Base-by-base conservation (phyloP, 108 stramenopile genomes). In the Parmales sp. region DNA sequence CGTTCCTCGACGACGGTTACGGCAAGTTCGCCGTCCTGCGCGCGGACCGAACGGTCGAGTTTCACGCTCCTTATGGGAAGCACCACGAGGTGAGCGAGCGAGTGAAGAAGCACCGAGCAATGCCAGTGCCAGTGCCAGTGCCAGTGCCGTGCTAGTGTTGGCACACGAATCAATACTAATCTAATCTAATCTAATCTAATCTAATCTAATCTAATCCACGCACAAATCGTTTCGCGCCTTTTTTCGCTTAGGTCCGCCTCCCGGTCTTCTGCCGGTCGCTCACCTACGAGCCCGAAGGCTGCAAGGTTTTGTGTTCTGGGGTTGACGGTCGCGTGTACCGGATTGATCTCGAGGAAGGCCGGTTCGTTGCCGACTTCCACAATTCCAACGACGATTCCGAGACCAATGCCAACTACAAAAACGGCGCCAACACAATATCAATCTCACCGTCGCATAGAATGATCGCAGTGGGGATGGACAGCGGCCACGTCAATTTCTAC, bases 11-110 rank as follows among this genome's bases (percentile, higher is more conserved):
- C 13, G 90, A 92, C 34, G 95, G 94, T 72, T 97, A 88, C 70
- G 92, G 94, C 39, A 99, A 98, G 80, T 68, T 99, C 45, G 96
- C 84, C 23, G 81, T 99, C 38, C 76, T 99, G 29, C 79, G 83
- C 39, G 83, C 82, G 29, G 95, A 99, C 77, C 86, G 99, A 18
- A 89, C 89, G 16, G 81, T 99, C 37, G 76, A 74, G 37, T 96
- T 99, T 60, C 99, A 99, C 73, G 99, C 99, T 22, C 93, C 94
- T 9, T 98, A 98, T 76, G 99, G 99, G 1, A 71, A 67, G 11
- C 99, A 99, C 79, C 84, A 91, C 69, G 72, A 73, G 25, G 69
- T 95, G n/a, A n/a, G n/a, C n/a, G n/a, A n/a, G n/a, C n/a, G n/a
- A n/a, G n/a, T n/a, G n/a, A n/a, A n/a, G n/a, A n/a, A n/a, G n/a